Evolutionary conservation across 2,329 filamentous ascomycete genomes (phyloP).

Genomic region (Sclerotinia sclerotiorum): DNA sequence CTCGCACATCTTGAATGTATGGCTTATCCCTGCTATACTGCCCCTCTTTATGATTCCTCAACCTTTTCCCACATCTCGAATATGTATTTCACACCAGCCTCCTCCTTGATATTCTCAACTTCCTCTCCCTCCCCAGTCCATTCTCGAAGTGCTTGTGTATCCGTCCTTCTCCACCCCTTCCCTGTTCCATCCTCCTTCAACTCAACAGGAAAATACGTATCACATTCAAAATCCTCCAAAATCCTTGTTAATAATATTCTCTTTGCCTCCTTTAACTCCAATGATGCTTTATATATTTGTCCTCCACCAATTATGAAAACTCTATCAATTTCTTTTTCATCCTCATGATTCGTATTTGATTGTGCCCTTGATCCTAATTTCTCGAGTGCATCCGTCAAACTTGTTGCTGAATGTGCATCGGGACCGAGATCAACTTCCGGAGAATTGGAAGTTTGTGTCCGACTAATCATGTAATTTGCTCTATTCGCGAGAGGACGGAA

Average conservation of each 20-base stretch:
- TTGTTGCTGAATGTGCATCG: conserved; percentile 5
- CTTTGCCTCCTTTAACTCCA: conserved; percentile 57
- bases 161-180: conserved; percentile 54
- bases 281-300: conserved; percentile 75
- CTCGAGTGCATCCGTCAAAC: not conserved
- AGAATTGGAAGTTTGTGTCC: not conserved
- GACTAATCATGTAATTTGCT: conserved; percentile 77
- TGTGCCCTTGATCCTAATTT: not conserved
- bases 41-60: not conserved
- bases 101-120: conserved; percentile 56
- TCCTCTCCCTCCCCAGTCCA: conserved; percentile 66
- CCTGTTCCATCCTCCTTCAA: conserved; percentile 43
- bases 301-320: conserved; percentile 87
- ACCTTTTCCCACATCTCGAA: conserved; percentile 72
- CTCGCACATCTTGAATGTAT: not conserved
- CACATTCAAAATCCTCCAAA: conserved; percentile 68
- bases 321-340: conserved; percentile 8
- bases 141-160: conserved; percentile 53
- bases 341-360: not conserved
- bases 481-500: conserved; percentile 79
- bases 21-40: no score
- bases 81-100: conserved; percentile 65
- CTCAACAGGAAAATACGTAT: conserved; percentile 69
- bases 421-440: not conserved
- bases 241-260: conserved; percentile 71